Evolutionary conservation across 75 land plant species (phyloP).

Genomic region (Pseudotsuga menziesii): DNA sequence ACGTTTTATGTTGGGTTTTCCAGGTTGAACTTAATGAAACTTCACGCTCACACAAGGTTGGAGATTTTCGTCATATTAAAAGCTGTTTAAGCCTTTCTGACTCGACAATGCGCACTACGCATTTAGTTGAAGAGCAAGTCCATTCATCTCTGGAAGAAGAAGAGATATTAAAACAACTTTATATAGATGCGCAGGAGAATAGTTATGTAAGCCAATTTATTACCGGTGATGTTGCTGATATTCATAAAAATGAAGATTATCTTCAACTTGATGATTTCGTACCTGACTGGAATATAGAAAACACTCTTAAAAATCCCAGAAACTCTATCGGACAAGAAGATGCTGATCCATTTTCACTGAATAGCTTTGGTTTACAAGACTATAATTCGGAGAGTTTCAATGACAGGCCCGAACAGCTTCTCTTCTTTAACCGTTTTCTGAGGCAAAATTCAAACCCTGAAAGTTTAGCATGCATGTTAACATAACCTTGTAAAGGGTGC

Average conservation of each 20-base stretch:
- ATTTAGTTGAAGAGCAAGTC: not conserved
- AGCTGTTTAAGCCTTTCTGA: not conserved
- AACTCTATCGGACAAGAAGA: not conserved
- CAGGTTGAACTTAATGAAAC: not conserved
- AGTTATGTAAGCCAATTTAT: not conserved
- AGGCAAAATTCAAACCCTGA: slow-evolving; percentile 4
- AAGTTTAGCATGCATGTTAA: not conserved
- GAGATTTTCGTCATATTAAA: too few species aligned
- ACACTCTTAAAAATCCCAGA: not conserved
- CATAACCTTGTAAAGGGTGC: too few species aligned
- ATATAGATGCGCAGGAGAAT: not conserved
- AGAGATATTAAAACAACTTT: not conserved
- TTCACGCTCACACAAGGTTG: not conserved
- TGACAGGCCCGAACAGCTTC: not conserved
- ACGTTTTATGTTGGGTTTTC: not conserved
- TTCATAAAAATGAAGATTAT: not conserved
- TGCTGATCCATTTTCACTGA: not conserved
- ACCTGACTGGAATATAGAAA: not conserved
- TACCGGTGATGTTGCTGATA: not conserved
- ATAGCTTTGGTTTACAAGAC: not conserved
- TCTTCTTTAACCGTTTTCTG: not conserved
- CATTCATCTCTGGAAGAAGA: not conserved
- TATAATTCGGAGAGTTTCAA: not conserved
- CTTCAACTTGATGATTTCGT: not conserved
- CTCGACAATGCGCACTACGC: not conserved